Evolutionary conservation across 208 protist genomes (phyloP), one percentile per base, ranked within the genome.

Genomic region (Trypanosoma cruzi): DNA sequence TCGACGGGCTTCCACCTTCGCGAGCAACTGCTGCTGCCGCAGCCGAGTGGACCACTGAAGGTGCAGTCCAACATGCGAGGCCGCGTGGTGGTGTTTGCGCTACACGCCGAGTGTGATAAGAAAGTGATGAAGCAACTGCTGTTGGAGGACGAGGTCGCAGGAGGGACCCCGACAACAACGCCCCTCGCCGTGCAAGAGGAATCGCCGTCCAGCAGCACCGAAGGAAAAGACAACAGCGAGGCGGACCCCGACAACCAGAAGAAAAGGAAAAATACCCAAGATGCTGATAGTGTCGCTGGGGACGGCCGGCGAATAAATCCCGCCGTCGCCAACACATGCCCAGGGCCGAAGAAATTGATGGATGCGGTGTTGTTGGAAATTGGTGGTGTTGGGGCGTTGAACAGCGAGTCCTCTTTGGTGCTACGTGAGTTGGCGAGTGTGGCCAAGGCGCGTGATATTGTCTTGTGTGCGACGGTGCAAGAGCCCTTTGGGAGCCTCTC

Each of bases 341-440:
- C 1, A 40, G 28, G 16, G 50, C 7, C 34, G 31, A 48, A 18
- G 18, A 58, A 53, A 59, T 59, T 92, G 44, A 26, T 93, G 20
- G 77, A 90, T 50, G 82, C 68, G 0, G 53, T 93, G 6, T 48
- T 93, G 40, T 73, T 93, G 13, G 71, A 75, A n/a, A 54, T 90
- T 13, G 65, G 61, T 29, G 88, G 88, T 48, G 74, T 90, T 8
- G 84, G 85, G 29, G 75, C 55, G 37, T 46, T 75, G 1, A 59
- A 50, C 2, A 76, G 75, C 40, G 44, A 24, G 11, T 60, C 68
- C 0, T 66, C 84, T 4, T 10, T 59, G 46, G 49, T 54, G 31
- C 68, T 93, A 40, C 88, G 40, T n/a, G 57, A 65, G 32, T 76
- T 93, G 34, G 78, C 57, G 13, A 37, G 40, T 10, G 64, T 64